These are phyloP conservation scores for Parmales sp. DNA, from an alignment of 108 stramenopile genomes.

Conservation along the genomic window DNA sequence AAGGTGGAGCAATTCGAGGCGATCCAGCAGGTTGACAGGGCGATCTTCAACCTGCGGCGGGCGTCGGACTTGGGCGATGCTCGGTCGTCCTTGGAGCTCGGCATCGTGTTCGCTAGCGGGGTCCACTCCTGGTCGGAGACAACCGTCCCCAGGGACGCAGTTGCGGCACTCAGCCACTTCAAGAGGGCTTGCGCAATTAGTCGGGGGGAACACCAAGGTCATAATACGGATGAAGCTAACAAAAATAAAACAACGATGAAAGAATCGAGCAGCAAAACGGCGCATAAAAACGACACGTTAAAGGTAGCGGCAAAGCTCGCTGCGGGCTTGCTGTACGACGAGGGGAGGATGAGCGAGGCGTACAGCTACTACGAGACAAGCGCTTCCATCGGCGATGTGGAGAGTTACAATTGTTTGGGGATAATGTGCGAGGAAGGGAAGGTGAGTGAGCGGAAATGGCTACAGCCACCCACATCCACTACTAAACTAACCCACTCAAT, in stretches of 20 bases:
- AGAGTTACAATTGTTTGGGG: background rate
- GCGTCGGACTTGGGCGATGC: background rate
- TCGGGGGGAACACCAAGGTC: too few relatives aligned
- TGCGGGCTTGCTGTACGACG: background rate
- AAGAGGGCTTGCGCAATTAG: background rate
- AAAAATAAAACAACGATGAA: too few relatives aligned
- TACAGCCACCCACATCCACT: too few relatives aligned
- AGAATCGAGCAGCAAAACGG: too few relatives aligned
- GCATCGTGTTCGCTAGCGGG: background rate
- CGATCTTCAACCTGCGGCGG: background rate
- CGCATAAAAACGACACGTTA: background rate
- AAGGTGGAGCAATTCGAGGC: background rate
- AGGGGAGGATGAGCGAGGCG: background rate
- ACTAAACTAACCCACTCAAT: too few relatives aligned
- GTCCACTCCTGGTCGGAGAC: background rate
- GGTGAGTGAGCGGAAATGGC: too few relatives aligned
- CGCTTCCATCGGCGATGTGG: background rate
- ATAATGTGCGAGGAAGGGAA: background rate
- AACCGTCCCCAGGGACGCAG: background rate
- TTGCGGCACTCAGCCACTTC: background rate
- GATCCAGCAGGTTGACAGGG: background rate
- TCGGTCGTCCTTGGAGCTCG: background rate
- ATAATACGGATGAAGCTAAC: too few relatives aligned
- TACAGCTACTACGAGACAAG: background rate
- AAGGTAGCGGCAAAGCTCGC: background rate